Evolutionary conservation across 2,329 filamentous ascomycete genomes (phyloP), one percentile per base, ranked within the genome.

Genomic region (Talaromyces funiculosus): DNA sequence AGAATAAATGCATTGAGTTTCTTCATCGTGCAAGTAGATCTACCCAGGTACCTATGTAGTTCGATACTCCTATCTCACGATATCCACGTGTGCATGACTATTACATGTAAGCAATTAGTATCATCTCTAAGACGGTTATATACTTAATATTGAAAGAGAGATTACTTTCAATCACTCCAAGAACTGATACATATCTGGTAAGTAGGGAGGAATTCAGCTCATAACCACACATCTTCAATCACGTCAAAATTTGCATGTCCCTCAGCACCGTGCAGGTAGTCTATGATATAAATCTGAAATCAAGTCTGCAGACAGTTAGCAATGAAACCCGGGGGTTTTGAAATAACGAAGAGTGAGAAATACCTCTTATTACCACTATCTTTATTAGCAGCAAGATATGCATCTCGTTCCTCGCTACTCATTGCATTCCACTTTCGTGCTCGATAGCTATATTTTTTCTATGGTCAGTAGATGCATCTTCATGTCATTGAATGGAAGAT

Each of bases 291-390:
- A 76, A 76, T 56, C 70, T 65, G 65, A 76, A 76, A 57, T 76
- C 74, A 24, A 76, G 64, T 64, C 73, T 76, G 53, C 31, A 26
- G 22, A 9, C 16, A 51, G 47, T 51, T 29, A 51, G 29, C 10
- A 31, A 20, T 51, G 4, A 26, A 12, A 1, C n/a, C n/a, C n/a
- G n/a, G n/a, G n/a, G n/a, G n/a, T 26, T 51, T n/a, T 2, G 20
- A 22, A 10, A 42, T 53, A 35, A 59, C 40, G 20, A 31, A 26
- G 42, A 22, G 18, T 1, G 12, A 12, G 47, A n/a, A 45, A 3
- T 24, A 62, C 67, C 84, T 78, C 64, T 78, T 78, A 61, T 78
- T 78, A 35, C 76, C 76, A 51, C 67, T 66, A 33, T 77, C 67
- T n/a, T 65, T 68, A 56, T 77, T 77, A 4, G 72, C 73, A 8